Base-by-base conservation (phyloP, 75 land plant genomes). In the Larix kaempferi region DNA sequence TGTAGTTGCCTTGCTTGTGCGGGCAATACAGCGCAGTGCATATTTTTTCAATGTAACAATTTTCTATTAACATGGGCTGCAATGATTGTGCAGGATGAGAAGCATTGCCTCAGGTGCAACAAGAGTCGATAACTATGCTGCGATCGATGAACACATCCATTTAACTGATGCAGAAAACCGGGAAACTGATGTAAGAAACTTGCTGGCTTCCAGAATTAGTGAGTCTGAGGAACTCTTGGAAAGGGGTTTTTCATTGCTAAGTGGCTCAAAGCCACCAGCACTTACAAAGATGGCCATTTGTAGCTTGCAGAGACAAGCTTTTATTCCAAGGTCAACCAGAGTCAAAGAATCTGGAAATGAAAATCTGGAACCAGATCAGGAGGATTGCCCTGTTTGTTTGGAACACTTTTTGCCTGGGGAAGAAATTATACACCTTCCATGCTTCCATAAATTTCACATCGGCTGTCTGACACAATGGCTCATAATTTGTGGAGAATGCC, bases 331-430 rank as follows among this genome's bases (percentile, higher is more conserved):
- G 15, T 67, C 63, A 49, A 66, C 55, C 1, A 77, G 23, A 19
- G 76, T 27, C 29, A 58, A 25, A 41, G 29, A 59, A 3, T 80
- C 75, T 35, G 76, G 59, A 74, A 52, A n/a, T 76, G 69, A 62
- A 76, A 60, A 29, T 4, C 6, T 58, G 26, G 52, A 41, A 10
- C 49, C 66, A 71, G 73, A 19, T n/a, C 83, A 80, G 52, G 59
- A 64, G 33, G 95, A 91, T 8, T 93, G 91, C 71, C 85, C 87
- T 60, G 86, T 93, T 73, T 93, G 95, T 77, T 75, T 91, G 33
- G 95, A 93, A 61, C 80, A 78, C 27, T 89, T 89, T 75, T 41
- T 22, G 23, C 72, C 75, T 0, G 89, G 88, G 27, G 88, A 87
- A 61, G 63, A 57, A 55, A 81, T 89, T 33, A 74, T 87, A 17